These are phyloP conservation scores for Patellaria atrata DNA, from an alignment of 495 filamentous ascomycete genomes.

Conservation along the genomic window DNA sequence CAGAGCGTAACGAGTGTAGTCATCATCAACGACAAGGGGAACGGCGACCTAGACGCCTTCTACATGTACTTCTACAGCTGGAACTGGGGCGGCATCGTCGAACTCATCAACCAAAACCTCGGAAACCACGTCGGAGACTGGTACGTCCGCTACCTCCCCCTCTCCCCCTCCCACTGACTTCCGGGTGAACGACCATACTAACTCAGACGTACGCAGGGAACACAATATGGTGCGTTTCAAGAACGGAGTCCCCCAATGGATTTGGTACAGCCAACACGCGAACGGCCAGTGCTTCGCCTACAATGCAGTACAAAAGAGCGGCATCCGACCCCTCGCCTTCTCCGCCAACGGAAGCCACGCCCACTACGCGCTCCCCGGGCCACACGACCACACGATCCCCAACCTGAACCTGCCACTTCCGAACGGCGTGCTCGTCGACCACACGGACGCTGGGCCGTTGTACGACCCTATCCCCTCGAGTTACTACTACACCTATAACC, in stretches of 20 bases:
- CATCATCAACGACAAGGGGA: slow-evolving; percentile 42
- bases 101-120: slow-evolving; percentile 20
- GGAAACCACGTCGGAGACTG: slow-evolving; percentile 53
- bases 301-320: slow-evolving; percentile 34
- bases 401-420: slow-evolving; percentile 20
- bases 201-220: too few relatives aligned
- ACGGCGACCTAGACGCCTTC: slow-evolving; percentile 44
- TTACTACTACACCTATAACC: slow-evolving; percentile 37
- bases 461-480: slow-evolving; percentile 41
- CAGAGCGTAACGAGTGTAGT: slow-evolving; percentile 34
- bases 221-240: slow-evolving; percentile 55
- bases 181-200: not conserved
- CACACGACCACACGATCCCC: slow-evolving; percentile 21
- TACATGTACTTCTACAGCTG: slow-evolving; percentile 59
- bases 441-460: slow-evolving; percentile 17
- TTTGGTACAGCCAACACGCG: slow-evolving; percentile 52
- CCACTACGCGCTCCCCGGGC: slow-evolving; percentile 39
- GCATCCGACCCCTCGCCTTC: slow-evolving; percentile 33
- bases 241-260: slow-evolving; percentile 38
- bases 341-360: slow-evolving; percentile 44
- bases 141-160: slow-evolving; percentile 12
- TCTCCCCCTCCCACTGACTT: not conserved
- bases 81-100: slow-evolving; percentile 32
- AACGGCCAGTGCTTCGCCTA: slow-evolving; percentile 51
- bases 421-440: slow-evolving; percentile 11